A percentile compares a stretch with the other conserved stretches of the same genome.
These are phyloP conservation scores for Phycomyces nitens DNA, from an alignment of 192 early-diverging fungal genomes.

Conservation along the genomic window DNA sequence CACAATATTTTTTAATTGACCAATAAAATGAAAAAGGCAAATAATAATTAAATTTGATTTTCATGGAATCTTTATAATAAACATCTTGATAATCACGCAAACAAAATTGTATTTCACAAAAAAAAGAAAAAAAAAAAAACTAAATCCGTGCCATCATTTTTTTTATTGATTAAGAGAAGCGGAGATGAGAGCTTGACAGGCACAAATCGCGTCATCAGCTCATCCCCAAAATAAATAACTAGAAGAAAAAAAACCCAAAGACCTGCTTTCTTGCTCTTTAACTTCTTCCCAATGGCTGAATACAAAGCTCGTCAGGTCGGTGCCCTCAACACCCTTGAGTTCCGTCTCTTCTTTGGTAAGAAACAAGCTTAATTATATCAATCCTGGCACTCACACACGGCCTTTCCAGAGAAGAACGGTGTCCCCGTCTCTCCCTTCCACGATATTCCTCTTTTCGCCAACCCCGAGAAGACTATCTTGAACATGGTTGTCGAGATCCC, in stretches of 20 bases:
- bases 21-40: too few relatives aligned
- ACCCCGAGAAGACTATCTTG: conserved; percentile 84
- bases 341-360: conserved; percentile 85
- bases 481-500: conserved; percentile 99
- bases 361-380: not conserved
- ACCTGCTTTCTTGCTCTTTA: conserved; percentile 1
- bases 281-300: conserved; percentile 46
- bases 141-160: too few relatives aligned
- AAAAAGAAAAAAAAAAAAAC: too few relatives aligned
- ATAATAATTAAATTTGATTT: too few relatives aligned
- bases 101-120: too few relatives aligned
- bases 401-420: conserved; percentile 70
- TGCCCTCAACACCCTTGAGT: conserved; percentile 83
- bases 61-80: too few relatives aligned
- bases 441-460: conserved; percentile 95
- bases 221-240: not conserved
- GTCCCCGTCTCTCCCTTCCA: conserved; percentile 92
- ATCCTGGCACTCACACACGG: not conserved
- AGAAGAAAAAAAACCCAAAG: not conserved
- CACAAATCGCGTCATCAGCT: too few relatives aligned
- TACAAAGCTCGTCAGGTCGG: conserved; percentile 84
- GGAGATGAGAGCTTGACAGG: not conserved
- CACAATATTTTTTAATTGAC: not conserved
- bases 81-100: too few relatives aligned
- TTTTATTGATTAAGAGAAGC: too few relatives aligned